Evolutionary conservation across 2,329 filamentous ascomycete species (phyloP).

Genomic region (Scorias spongiosa): DNA sequence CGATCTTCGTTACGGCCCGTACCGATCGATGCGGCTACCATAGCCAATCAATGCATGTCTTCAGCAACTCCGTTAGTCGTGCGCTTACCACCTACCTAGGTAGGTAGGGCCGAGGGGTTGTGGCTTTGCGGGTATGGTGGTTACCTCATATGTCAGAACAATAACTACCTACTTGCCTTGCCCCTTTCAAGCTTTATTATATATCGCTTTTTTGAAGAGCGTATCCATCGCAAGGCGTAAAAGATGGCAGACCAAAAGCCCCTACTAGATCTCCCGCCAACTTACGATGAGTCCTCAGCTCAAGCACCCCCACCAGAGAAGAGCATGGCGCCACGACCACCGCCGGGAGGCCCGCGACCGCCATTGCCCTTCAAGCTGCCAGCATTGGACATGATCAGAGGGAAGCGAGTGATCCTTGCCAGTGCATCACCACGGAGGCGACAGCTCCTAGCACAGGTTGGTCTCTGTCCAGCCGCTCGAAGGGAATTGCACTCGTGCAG

Average conservation of each 20-base stretch:
- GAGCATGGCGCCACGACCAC: slow-evolving; percentile 8
- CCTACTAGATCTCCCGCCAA: slow-evolving; percentile 28
- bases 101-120: too few relatives aligned
- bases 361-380: slow-evolving; percentile 64
- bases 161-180: too few relatives aligned
- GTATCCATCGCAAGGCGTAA: too few relatives aligned
- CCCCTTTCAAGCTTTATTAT: too few relatives aligned
- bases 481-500: neutral
- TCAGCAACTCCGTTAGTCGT: too few relatives aligned
- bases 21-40: too few relatives aligned
- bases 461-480: slow-evolving; percentile 2
- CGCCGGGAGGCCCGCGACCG: slow-evolving; percentile 25
- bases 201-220: too few relatives aligned
- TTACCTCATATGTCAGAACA: too few relatives aligned
- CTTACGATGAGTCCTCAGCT: slow-evolving; percentile 23
- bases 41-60: too few relatives aligned
- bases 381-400: slow-evolving; percentile 58
- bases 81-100: too few relatives aligned
- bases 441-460: slow-evolving; percentile 60
- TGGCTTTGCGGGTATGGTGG: too few relatives aligned
- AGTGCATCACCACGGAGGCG: slow-evolving; percentile 76
- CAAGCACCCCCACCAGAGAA: slow-evolving; percentile 7
- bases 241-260: slow-evolving; percentile 19
- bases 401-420: slow-evolving; percentile 73
- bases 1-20: neutral